Evolutionary conservation across 2,329 filamentous ascomycete genomes (phyloP).

Genomic region (Capronia americana): DNA sequence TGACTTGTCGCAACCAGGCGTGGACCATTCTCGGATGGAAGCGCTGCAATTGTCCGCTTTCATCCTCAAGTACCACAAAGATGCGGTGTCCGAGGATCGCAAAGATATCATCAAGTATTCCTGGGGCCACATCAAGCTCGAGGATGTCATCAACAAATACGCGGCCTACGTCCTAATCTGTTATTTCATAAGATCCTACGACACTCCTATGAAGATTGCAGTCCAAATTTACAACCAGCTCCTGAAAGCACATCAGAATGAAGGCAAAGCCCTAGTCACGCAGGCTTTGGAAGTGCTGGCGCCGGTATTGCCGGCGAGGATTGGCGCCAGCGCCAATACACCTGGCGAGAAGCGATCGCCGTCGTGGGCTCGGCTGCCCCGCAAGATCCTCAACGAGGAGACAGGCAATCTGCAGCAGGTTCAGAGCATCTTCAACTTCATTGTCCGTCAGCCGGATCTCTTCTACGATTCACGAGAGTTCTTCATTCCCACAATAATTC

Average conservation of each 20-base stretch:
- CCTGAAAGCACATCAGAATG: conserved; percentile 90
- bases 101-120: conserved; percentile 99
- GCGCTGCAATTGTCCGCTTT: conserved; percentile 92
- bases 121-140: conserved; percentile 97
- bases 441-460: conserved; percentile 87
- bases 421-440: conserved; percentile 95
- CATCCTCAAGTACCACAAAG: conserved; percentile 92
- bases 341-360: conserved; percentile 74
- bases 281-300: conserved; percentile 94
- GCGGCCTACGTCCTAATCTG: conserved; percentile 96
- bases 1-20: conserved; percentile 80
- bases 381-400: conserved; percentile 90
- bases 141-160: conserved; percentile 99
- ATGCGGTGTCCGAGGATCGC: conserved; percentile 83
- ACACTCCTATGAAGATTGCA: conserved; percentile 94
- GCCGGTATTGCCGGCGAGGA: conserved; percentile 88
- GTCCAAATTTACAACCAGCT: conserved; percentile 93
- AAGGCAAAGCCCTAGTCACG: conserved; percentile 88
- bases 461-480: conserved; percentile 96
- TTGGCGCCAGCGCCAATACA: conserved; percentile 59
- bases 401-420: conserved; percentile 94
- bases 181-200: conserved; percentile 97
- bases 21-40: conserved; percentile 96
- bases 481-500: conserved; percentile 86
- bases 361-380: conserved; percentile 86